phyloP scores from a whole-genome alignment of 1,139 yeast genomes.

The Waltiozyma sp. region DNA sequence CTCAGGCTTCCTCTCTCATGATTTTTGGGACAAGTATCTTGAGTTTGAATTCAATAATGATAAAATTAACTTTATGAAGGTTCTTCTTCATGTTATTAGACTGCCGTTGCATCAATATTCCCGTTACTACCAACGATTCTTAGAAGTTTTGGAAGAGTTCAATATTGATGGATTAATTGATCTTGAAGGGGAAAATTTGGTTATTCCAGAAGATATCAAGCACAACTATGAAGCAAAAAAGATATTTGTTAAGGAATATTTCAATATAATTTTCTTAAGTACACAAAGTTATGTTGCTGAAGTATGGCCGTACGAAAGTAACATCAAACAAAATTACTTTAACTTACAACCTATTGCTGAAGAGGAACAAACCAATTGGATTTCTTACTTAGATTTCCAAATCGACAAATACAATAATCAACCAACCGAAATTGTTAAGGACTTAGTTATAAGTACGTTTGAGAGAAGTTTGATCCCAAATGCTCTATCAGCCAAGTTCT shows the following conservation, averaged over 20 bases:
- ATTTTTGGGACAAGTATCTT: slow-evolving; percentile 55
- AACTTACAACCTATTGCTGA: slow-evolving; percentile 26
- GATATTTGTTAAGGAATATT: slow-evolving; percentile 29
- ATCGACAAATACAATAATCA: slow-evolving; percentile 9
- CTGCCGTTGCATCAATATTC: slow-evolving; percentile 67
- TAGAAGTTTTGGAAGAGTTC: slow-evolving; percentile 25
- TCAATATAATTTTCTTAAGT: slow-evolving; percentile 29
- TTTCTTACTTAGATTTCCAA: slow-evolving; percentile 37
- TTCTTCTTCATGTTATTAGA: slow-evolving; percentile 33
- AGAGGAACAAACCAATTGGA: slow-evolving; percentile 38
- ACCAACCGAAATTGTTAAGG: slow-evolving; percentile 7
- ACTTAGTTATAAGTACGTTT: slow-evolving; percentile 30
- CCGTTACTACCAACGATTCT: slow-evolving; percentile 43
- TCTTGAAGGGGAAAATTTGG: slow-evolving; percentile 9
- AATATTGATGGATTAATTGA: slow-evolving; percentile 26
- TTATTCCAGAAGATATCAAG: slow-evolving; percentile 5
- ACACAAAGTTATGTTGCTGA: slow-evolving; percentile 43
- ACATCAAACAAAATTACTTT: slow-evolving; percentile 34
- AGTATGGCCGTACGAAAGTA: slow-evolving; percentile 54
- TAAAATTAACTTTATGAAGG: slow-evolving; percentile 21
- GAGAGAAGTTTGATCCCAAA: slow-evolving; percentile 54
- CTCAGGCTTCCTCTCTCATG: slow-evolving; percentile 46
- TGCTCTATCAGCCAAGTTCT: slow-evolving; percentile 37
- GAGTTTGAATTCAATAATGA: slow-evolving; percentile 31
- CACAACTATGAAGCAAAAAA: slow-evolving; percentile 16